Evolutionary conservation across 306 rosid genomes (phyloP), one percentile per base, ranked within the genome.

Genomic region (Glycyrrhiza uralensis): DNA sequence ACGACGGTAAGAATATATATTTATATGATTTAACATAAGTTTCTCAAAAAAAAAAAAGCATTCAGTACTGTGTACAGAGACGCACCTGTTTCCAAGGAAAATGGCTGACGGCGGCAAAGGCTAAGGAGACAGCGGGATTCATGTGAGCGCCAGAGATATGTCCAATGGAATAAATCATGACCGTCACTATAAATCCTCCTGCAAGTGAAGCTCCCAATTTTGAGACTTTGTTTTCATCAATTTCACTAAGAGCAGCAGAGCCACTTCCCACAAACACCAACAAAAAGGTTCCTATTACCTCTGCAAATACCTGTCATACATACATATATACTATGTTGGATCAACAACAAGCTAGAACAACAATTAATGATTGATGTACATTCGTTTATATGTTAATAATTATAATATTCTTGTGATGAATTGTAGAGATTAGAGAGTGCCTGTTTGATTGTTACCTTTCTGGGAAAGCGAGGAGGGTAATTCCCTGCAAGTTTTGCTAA

Each of bases 131-230:
- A 0, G 93, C 93, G 0, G 96, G 98, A 74, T 92, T 92, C 91
- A 90, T 88, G 62, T 92, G 98, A 3, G 96, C 96, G 0, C 96
- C 93, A 2, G 98, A 90, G 74, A 92, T 84, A 71, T 92, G 98
- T n/a, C 96, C 96, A 1, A 90, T 94, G 0, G 93, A 77, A 51
- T 93, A 87, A 69, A 93, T 93, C 98, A 93, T 81, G 12, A 84
- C 89, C 0, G 85, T 88, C 29, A 93, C 93, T 0, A 90, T 79
- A 23, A 88, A 81, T 2, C 98, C 98, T 45, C 87, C 90, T 9
- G 87, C 88, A 0, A 92, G 66, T 14, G 96, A 88, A 11, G 96
- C 98, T 79, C 69, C 98, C 0, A 92, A 81, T 74, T 81, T 82
- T 26, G 96, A 81, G 0, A 90, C 86, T 60, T 35, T 80, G 29